Evolutionary conservation across 1,284 basidiomycete species (phyloP).

Genomic region (Puccinia novopanici): DNA sequence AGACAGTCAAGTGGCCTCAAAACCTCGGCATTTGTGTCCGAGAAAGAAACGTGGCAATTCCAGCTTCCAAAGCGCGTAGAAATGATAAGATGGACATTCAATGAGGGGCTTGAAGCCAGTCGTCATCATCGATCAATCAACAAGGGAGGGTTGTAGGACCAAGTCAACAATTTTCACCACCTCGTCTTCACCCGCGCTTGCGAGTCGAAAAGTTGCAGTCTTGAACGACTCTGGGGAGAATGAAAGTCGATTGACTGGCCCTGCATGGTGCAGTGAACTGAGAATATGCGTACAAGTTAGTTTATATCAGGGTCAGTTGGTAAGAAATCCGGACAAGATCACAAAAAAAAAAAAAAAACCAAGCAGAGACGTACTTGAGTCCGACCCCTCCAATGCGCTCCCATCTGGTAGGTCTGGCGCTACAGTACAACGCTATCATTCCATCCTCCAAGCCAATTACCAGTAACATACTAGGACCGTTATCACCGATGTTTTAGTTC

Average conservation of each 20-base stretch:
- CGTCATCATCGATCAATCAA: no score
- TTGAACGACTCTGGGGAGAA: conserved; percentile 21
- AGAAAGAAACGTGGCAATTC: no score
- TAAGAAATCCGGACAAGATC: no score
- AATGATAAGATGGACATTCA: no score
- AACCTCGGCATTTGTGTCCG: no score
- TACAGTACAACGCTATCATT: conserved; percentile 27
- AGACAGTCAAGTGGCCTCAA: no score
- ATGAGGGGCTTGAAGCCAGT: no score
- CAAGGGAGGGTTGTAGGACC: background rate
- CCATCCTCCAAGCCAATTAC: conserved; percentile 46
- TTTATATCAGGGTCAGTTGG: no score
- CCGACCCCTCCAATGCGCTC: conserved; percentile 11
- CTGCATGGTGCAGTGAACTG: conserved; percentile 18
- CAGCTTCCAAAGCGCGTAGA: no score
- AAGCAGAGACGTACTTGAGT: conserved; percentile 1
- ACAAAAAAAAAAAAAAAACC: background rate
- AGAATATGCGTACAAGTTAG: background rate
- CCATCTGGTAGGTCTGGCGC: conserved; percentile 1
- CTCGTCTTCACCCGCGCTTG: conserved; percentile 45
- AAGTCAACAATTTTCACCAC: conserved; percentile 38
- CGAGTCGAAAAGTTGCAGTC: conserved; percentile 33
- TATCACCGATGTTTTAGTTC: background rate
- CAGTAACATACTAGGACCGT: conserved; percentile 27
- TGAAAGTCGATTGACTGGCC: conserved; percentile 26